Percentiles rank a stretch among this genome's conserved stretches.
phyloP scores from a whole-genome alignment of 352 stramenopile genomes.

The Pythium rhizo-oryzae region DNA sequence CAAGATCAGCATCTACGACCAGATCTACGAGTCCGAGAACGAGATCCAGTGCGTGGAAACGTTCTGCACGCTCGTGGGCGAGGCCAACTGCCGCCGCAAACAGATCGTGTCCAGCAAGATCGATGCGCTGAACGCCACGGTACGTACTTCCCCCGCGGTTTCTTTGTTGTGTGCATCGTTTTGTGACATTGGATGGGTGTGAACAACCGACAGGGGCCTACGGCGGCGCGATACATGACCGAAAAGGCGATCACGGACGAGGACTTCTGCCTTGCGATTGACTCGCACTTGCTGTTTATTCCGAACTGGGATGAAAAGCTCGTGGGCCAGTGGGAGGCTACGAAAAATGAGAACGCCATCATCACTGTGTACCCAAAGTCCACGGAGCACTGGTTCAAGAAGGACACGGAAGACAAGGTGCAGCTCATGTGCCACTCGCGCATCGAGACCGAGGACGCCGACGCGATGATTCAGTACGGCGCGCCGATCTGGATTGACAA shows the following conservation, averaged over 20 bases:
- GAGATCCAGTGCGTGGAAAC: slow-evolving; percentile 64
- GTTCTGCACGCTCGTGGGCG: slow-evolving; percentile 71
- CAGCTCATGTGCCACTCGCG: slow-evolving; percentile 81
- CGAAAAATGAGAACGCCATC: slow-evolving; percentile 74
- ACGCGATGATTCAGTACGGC: slow-evolving; percentile 82
- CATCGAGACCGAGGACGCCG: slow-evolving; percentile 70
- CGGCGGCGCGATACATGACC: slow-evolving; percentile 72
- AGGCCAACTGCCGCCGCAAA: slow-evolving; percentile 51
- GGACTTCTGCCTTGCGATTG: slow-evolving; percentile 81
- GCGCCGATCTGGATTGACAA: slow-evolving; percentile 70
- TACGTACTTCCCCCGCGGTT: slow-evolving; percentile 16
- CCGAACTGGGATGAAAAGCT: slow-evolving; percentile 75
- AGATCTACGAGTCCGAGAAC: slow-evolving; percentile 68
- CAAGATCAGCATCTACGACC: slow-evolving; percentile 67
- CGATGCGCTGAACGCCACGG: slow-evolving; percentile 65
- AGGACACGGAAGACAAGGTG: slow-evolving; percentile 56
- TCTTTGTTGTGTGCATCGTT: no score
- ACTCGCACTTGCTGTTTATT: slow-evolving; percentile 82
- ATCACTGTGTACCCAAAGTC: slow-evolving; percentile 85
- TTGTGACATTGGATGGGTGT: not conserved
- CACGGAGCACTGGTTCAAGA: slow-evolving; percentile 55
- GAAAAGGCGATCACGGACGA: slow-evolving; percentile 78
- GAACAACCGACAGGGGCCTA: slow-evolving; percentile 43
- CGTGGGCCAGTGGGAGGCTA: slow-evolving; percentile 67
- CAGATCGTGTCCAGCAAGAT: slow-evolving; percentile 77